Base-by-base conservation (phyloP, 305 asterid genomes). In the Fraxinus platypoda region DNA sequence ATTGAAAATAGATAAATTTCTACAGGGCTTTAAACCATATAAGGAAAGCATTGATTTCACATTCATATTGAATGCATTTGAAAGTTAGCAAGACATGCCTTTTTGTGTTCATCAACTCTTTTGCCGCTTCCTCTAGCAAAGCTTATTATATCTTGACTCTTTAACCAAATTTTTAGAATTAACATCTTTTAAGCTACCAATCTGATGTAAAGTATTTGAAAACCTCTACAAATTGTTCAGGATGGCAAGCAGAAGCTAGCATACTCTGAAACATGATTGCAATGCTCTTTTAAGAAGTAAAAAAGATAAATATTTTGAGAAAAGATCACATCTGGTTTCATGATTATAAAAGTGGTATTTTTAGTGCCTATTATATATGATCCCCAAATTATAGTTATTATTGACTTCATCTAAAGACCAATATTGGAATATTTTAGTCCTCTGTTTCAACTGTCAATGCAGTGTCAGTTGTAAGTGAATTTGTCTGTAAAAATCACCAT, bases 401-500 rank as follows among this genome's bases (percentile, higher is more conserved):
- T 2, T 43, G 52, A 43, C 52, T 43, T 43, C 17, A 3, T 43
- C 17, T 43, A 12, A 11, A 38, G 17, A 43, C 17, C 52, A 43
- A 43, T 43, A 11, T 11, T 43, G 52, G 11, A 43, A 11, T 41
- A 41, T 41, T 25, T 25, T 23, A 0, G 31, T 25, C 73, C 73
- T 66, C 35, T 66, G 34, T 66, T 8, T 23, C 73, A 66, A 66
- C 35, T 25, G 34, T 25, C 73, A 26, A 52, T 31, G 77, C 49
- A 41, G 72, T 9, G 46, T 21, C 74, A 33, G 74, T 62, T 71
- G 8, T 80, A 68, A 66, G 23, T 52, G 75, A 38, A 43, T 76
- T 70, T 46, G 26, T 79, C 68, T 80, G 78, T 77, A 82, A 74
- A 43, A 38, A 81, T 84, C 80, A 87, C 59, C 77, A 57, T 43